Evolutionary conservation across 805 yeast species (phyloP).

Genomic region (Candida saitoana): DNA sequence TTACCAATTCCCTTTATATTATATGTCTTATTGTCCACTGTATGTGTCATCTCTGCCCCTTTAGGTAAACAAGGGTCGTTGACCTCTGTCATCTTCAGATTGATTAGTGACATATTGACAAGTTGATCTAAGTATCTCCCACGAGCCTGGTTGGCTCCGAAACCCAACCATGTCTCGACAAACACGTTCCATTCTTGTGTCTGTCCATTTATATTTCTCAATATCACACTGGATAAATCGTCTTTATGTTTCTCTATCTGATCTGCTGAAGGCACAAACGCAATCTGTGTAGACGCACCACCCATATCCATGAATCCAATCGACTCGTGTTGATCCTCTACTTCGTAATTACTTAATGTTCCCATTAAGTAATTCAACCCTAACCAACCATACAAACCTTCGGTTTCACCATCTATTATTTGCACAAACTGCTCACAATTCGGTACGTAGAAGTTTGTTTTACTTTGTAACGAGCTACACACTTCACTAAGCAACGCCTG

Average conservation of each 20-base stretch:
- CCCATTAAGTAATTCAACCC: constrained; percentile 82
- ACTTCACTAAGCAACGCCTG: constrained; percentile 52
- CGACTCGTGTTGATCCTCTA: constrained; percentile 38
- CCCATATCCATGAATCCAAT: constrained; percentile 99
- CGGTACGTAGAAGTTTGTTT: constrained; percentile 53
- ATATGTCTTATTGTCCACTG: constrained; percentile 44
- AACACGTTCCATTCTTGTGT: constrained; percentile 78
- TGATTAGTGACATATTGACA: constrained; percentile 27
- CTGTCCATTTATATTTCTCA: constrained; percentile 69
- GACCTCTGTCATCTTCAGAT: constrained; percentile 20
- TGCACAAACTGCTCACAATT: constrained; percentile 71
- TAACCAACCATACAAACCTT: constrained; percentile 95
- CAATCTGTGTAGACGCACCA: constrained; percentile 95
- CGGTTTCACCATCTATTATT: constrained; percentile 90
- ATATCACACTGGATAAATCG: constrained; percentile 62
- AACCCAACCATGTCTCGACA: constrained; percentile 96
- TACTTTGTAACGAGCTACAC: constrained; percentile 51
- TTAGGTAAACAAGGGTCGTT: constrained; percentile 80
- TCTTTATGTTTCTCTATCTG: constrained; percentile 65
- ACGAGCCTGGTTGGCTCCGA: constrained; percentile 94
- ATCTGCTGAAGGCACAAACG: constrained; percentile 78
- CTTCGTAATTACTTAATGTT: constrained; percentile 48
- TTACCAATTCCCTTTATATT: constrained; percentile 72
- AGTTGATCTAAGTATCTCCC: constrained; percentile 61
- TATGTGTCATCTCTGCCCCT: constrained; percentile 49